Evolutionary conservation across 108 stramenopile species (phyloP).

Genomic region (Pinguiococcus pyrenoidosus): DNA sequence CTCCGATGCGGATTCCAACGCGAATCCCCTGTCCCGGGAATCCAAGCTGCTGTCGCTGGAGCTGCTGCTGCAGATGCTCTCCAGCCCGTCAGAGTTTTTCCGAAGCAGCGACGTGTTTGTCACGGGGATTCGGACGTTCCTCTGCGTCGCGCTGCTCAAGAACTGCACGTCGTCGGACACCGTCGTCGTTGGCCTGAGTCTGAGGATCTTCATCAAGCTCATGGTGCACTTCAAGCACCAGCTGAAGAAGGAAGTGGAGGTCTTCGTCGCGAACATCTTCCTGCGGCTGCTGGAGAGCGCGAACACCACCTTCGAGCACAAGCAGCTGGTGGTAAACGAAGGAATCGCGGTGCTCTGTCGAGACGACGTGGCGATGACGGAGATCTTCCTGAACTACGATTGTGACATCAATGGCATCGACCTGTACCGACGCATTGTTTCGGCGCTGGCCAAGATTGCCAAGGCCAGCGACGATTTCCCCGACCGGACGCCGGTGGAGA

Average conservation of each 20-base stretch:
- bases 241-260: conserved; percentile 79
- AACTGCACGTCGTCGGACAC: conserved; percentile 76
- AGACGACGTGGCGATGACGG: conserved; percentile 68
- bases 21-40: conserved; percentile 20
- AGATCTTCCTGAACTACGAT: conserved; percentile 97
- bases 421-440: conserved; percentile 79
- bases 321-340: conserved; percentile 70
- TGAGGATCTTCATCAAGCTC: conserved; percentile 81
- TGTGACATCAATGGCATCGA: conserved; percentile 83
- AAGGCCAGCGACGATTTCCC: conserved; percentile 35
- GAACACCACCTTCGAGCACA: conserved; percentile 81
- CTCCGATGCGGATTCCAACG: not conserved
- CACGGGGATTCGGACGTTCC: conserved; percentile 70
- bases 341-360: conserved; percentile 50
- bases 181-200: conserved; percentile 66
- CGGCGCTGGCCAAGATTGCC: conserved; percentile 69
- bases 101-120: conserved; percentile 60
- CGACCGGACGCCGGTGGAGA: too few species aligned
- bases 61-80: conserved; percentile 70
- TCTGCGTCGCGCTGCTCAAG: conserved; percentile 77
- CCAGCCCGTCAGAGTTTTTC: conserved; percentile 49
- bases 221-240: conserved; percentile 71
- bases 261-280: conserved; percentile 95
- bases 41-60: conserved; percentile 82
- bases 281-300: conserved; percentile 84